phyloP scores from a whole-genome alignment of 2,329 filamentous ascomycete genomes.

The Alternaria sp. region DNA sequence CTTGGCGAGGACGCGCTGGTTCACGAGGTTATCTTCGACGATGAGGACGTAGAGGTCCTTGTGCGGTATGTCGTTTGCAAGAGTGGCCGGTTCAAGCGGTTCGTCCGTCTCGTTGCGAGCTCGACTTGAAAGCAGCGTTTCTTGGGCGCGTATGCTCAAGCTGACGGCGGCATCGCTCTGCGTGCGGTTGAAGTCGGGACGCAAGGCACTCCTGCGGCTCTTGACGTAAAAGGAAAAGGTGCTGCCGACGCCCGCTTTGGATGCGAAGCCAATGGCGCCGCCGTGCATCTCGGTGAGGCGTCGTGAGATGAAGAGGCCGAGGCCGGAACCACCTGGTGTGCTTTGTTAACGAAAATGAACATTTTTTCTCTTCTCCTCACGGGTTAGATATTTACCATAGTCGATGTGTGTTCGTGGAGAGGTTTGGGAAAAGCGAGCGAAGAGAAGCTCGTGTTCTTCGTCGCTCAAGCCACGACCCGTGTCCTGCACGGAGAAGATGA shows the following conservation, averaged over 20 bases:
- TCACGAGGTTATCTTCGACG: constrained; percentile 53
- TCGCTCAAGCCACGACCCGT: constrained; percentile 51
- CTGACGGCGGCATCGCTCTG: constrained; percentile 12
- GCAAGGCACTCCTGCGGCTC: constrained; percentile 21
- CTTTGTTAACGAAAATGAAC: not conserved
- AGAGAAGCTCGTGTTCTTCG: constrained; percentile 48
- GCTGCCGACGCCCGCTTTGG: constrained; percentile 34
- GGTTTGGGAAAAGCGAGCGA: constrained; percentile 44
- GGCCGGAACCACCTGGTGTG: constrained; percentile 33
- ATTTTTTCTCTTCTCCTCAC: fast-evolving
- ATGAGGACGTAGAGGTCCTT: constrained; percentile 37
- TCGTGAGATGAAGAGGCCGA: constrained; percentile 45
- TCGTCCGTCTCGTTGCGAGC: constrained; percentile 13
- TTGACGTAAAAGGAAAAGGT: constrained; percentile 47
- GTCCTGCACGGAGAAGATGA: constrained; percentile 50
- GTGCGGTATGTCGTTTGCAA: constrained; percentile 7
- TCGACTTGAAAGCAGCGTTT: constrained; percentile 14
- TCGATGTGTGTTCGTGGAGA: constrained; percentile 47
- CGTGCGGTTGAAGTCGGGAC: constrained; percentile 13
- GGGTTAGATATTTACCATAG: constrained; percentile 31
- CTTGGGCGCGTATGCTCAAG: constrained; percentile 21
- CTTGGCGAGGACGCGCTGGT: constrained; percentile 52
- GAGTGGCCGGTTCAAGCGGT: not conserved
- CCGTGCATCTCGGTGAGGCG: constrained; percentile 43
- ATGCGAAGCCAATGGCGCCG: constrained; percentile 40